Evolutionary conservation across 2,329 filamentous ascomycete genomes (phyloP).

Genomic region (Fusarium sp.): DNA sequence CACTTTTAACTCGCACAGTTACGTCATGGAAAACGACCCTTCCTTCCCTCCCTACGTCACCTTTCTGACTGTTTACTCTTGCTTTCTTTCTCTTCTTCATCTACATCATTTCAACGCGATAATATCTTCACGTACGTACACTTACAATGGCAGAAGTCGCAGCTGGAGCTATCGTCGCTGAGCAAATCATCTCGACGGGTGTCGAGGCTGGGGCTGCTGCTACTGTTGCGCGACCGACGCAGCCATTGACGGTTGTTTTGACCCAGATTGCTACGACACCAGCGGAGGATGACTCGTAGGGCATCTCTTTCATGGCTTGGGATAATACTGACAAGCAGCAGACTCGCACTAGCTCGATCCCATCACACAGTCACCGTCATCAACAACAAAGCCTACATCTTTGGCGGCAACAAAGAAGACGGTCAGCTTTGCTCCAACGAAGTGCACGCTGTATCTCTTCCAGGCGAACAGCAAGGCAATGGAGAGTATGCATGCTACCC

Average conservation of each 20-base stretch:
- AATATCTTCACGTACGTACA: background rate
- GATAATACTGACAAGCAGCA: background rate
- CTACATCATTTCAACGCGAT: background rate
- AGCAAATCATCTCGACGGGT: conserved; percentile 36
- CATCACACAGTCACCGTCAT: conserved; percentile 32
- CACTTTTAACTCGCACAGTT: background rate
- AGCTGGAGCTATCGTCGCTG: conserved; percentile 29
- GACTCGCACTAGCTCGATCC: conserved; percentile 27
- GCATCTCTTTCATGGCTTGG: fast-evolving
- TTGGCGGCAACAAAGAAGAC: conserved; percentile 29
- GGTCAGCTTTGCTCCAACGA: conserved; percentile 29
- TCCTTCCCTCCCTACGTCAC: background rate
- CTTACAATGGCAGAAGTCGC: conserved; percentile 35
- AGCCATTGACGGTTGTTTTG: conserved; percentile 33
- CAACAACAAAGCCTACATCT: conserved; percentile 29
- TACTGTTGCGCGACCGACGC: conserved; percentile 28
- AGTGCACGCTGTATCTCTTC: conserved; percentile 20
- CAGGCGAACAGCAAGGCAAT: background rate
- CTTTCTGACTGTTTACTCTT: background rate
- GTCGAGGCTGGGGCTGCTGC: conserved; percentile 33
- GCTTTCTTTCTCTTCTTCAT: background rate
- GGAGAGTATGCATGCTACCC: conserved; percentile 36
- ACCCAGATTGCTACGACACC: conserved; percentile 33
- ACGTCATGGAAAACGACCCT: background rate
- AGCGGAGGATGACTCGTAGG: conserved; percentile 22